Evolutionary conservation across 78 protist species (phyloP).

Genomic region (Speleostelium caveatum): DNA sequence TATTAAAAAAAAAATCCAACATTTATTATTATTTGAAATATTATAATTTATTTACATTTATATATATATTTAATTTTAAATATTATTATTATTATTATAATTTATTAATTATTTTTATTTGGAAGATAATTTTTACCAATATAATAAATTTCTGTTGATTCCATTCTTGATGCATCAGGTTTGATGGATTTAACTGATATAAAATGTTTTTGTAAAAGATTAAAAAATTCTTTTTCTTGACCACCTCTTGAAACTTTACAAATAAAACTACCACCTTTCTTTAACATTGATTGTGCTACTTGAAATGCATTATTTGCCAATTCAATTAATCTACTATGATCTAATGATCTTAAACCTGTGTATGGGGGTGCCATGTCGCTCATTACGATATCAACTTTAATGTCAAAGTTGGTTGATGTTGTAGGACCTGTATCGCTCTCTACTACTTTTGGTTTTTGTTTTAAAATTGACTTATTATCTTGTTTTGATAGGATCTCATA

Average conservation of each 20-base stretch:
- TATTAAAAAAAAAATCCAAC: too few relatives aligned
- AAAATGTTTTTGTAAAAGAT: constrained; percentile 14
- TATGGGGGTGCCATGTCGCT: constrained; percentile 73
- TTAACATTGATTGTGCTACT: constrained; percentile 10
- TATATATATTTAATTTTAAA: too few relatives aligned
- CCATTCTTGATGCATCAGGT: constrained; percentile 66
- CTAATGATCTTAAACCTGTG: constrained; percentile 18
- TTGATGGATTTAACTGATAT: constrained; percentile 47
- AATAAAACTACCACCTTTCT: constrained; percentile 44
- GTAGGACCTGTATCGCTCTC: too few relatives aligned
- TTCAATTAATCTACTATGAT: constrained; percentile 44
- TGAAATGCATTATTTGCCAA: constrained; percentile 4
- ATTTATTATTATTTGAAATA: too few relatives aligned
- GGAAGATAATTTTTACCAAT: too few relatives aligned
- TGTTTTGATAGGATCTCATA: not conserved
- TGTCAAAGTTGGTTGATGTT: not conserved
- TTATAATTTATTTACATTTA: too few relatives aligned
- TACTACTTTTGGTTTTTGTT: not conserved
- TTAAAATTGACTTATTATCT: not conserved
- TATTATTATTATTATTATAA: too few relatives aligned
- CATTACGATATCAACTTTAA: constrained; percentile 23
- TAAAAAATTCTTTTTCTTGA: constrained; percentile 14
- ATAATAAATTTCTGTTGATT: constrained; percentile 67
- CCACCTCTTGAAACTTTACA: constrained; percentile 69
- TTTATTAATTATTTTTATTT: too few relatives aligned